These are phyloP conservation scores for Cardamine chenopodiifolia DNA, from an alignment of 345 rosid genomes.

Conservation along the genomic window DNA sequence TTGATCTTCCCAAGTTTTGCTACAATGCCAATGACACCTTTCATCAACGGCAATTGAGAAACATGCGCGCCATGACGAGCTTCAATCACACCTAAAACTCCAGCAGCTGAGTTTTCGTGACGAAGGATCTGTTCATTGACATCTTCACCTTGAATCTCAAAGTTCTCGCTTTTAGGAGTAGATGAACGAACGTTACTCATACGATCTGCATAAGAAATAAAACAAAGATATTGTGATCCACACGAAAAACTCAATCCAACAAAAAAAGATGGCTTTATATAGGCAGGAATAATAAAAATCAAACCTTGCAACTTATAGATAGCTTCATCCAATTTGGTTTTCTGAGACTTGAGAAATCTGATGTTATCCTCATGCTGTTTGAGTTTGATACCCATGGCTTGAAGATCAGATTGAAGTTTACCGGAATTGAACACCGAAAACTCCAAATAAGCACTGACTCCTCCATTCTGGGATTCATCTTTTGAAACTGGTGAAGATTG, in stretches of 20 bases:
- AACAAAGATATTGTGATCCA: neutral
- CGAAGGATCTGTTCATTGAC: constrained; percentile 57
- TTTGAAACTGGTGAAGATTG: constrained; percentile 36
- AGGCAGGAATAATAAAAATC: neutral
- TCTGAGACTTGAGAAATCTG: constrained; percentile 54
- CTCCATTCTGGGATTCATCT: constrained; percentile 52
- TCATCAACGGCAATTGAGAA: constrained; percentile 46
- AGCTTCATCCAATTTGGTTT: constrained; percentile 59
- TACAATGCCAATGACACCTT: constrained; percentile 75
- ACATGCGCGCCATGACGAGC: constrained; percentile 48
- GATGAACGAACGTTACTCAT: constrained; percentile 63
- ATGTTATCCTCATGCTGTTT: constrained; percentile 68
- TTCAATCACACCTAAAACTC: constrained; percentile 61
- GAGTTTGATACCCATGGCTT: constrained; percentile 58
- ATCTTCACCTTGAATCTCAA: constrained; percentile 54
- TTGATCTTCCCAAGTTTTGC: constrained; percentile 79
- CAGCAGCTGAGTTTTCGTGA: constrained; percentile 73
- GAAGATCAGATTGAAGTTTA: constrained; percentile 77
- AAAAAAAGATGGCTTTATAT: neutral
- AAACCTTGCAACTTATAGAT: constrained; percentile 71
- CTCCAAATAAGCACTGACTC: constrained; percentile 45
- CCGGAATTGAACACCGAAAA: constrained; percentile 46
- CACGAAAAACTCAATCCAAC: neutral
- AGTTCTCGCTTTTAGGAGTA: constrained; percentile 35
- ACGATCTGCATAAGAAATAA: constrained; percentile 49